These are phyloP conservation scores for Viola odorata DNA, from an alignment of 345 rosid genomes.

Conservation along the genomic window DNA sequence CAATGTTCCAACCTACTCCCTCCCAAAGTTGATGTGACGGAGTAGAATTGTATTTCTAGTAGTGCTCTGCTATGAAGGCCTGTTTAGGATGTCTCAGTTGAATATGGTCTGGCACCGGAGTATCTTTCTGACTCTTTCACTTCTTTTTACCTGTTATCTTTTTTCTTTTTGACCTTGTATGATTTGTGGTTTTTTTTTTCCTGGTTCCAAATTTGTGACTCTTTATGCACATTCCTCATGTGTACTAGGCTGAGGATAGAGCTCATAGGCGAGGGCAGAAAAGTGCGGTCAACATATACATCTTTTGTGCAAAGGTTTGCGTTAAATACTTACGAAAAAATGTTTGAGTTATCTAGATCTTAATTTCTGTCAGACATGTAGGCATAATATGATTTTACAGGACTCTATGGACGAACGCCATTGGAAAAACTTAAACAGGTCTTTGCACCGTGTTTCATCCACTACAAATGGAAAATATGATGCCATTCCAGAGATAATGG, in stretches of 20 bases:
- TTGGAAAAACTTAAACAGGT: slow-evolving; percentile 73
- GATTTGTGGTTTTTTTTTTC: no score
- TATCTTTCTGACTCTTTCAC: no score
- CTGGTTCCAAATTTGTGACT: no score
- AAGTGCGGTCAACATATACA: slow-evolving; percentile 76
- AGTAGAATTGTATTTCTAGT: no score
- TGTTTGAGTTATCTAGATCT: slow-evolving; percentile 3
- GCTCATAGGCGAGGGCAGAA: slow-evolving; percentile 91
- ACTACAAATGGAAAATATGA: slow-evolving; percentile 89
- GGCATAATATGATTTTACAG: slow-evolving; percentile 33
- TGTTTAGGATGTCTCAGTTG: no score
- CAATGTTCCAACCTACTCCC: no score
- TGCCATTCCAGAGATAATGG: slow-evolving; percentile 69
- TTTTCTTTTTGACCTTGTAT: no score
- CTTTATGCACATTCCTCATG: no score
- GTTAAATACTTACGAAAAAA: slow-evolving; percentile 3
- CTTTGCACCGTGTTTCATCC: slow-evolving; percentile 72
- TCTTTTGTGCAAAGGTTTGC: slow-evolving; percentile 78
- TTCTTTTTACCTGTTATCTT: no score
- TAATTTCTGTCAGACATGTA: slow-evolving; percentile 10
- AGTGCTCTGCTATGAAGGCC: no score
- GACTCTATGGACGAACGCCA: slow-evolving; percentile 73
- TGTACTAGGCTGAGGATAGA: slow-evolving; percentile 99
- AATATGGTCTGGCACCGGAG: no score
- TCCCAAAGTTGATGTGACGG: no score